Base-by-base conservation (phyloP, 169 alveolate species). In the Fabrea salina region DNA sequence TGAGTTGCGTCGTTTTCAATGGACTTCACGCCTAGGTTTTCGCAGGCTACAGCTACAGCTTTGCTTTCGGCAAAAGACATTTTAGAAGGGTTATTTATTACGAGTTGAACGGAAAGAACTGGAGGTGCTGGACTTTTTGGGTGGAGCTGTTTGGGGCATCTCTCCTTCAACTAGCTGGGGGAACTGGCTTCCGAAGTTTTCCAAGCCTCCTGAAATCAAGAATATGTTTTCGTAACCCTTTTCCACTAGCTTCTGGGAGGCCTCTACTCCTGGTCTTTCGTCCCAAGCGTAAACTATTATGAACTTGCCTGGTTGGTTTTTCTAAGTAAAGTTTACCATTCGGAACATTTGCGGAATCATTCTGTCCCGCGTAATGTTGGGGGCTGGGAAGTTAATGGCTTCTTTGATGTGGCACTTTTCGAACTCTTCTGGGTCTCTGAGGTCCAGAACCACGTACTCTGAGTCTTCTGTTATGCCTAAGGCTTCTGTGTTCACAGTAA, bases 141-240 rank as follows among this genome's bases (percentile, higher is more conserved):
- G n/a, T n/a, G n/a, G n/a, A n/a, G n/a, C n/a, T n/a, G n/a, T n/a
- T n/a, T n/a, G n/a, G 22, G 74, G 74, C 11, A 30, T 13, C 13
- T 13, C 44, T 13, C 93, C 93, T 47, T 87, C 93, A 32, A 87
- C 80, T 58, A 81, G 76, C 4, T 87, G 85, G 3, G 84, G 85
- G 70, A 25, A 72, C 8, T 57, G 50, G 57, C 78, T 83, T 4
- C 66, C 56, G 83, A 87, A 87, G 30, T 84, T 83, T 64, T 90
- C 95, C 33, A 84, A 71, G 11, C 95, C 95, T 13, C 92, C 92
- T 25, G 86, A 43, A 22, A 90, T 61, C 41, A 90, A 61, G 43
- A 80, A 90, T 25, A 90, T 82, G 77, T 90, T 90, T 49, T 85
- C 89, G 71, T 79, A 90, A n/a, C 90, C 95, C 79, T 84, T 90